Conservation (phyloP, 1,284 basidiomycete species). For the Blastosporella zonata region DNA sequence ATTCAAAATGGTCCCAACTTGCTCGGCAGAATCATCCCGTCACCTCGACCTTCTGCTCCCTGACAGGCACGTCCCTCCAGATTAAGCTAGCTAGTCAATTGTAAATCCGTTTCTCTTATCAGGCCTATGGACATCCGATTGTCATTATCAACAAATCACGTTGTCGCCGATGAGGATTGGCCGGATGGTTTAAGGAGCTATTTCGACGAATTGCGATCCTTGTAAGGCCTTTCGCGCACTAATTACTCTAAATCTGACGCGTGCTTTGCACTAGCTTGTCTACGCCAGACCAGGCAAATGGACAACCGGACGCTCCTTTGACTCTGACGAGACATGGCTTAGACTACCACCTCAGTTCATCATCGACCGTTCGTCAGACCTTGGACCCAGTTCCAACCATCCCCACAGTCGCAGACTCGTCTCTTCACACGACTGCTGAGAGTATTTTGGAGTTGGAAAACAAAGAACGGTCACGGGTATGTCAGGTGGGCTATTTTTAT, state of each 20-base stretch:
- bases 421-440: conserved; percentile 36
- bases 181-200: conserved; percentile 47
- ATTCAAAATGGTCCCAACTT: conserved; percentile 22
- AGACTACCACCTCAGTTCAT: conserved; percentile 50
- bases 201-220: conserved; percentile 35
- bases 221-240: conserved; percentile 33
- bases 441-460: conserved; percentile 54
- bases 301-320: conserved; percentile 53
- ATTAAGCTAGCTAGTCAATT: neutral
- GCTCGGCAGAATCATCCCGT: conserved; percentile 32
- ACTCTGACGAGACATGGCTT: conserved; percentile 37
- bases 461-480: conserved; percentile 47
- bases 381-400: conserved; percentile 25
- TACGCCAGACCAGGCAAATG: conserved; percentile 25
- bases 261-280: conserved; percentile 30
- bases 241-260: neutral
- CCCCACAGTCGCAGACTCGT: conserved; percentile 16
- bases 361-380: conserved; percentile 48
- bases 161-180: conserved; percentile 28
- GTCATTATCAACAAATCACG: conserved; percentile 34
- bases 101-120: neutral
- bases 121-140: conserved; percentile 54
- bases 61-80: conserved; percentile 43
- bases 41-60: conserved; percentile 53
- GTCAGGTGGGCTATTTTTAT: conserved; percentile 43